Evolutionary conservation across 352 stramenopile species (phyloP), one percentile per base, ranked within the genome.

Genomic region (Pythium utonaiense): DNA sequence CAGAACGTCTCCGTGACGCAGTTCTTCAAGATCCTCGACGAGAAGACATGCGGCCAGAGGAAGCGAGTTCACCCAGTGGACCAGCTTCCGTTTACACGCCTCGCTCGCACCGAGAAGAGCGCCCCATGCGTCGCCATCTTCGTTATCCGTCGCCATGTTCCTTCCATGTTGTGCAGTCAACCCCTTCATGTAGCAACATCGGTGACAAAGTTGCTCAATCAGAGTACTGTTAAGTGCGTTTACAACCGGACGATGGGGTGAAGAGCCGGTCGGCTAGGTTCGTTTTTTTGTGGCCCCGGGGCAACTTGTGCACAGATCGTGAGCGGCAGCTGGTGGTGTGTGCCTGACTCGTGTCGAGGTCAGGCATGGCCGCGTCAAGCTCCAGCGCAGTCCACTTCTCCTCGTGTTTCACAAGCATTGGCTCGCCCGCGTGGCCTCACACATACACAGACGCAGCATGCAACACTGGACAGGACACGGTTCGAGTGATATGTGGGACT

Each of bases 31-130:
- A 3, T 73, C 60, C 9, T 85, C 78, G 5, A 91, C 77, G 21
- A 91, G 57, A 56, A 88, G 61, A 57, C 82, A 89, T 44, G 64
- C 70, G 14, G 78, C 71, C 16, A 86, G 55, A 14, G 80, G 82
- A 47, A 89, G 59, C 27, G 82, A 89, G 65, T 91, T 91, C 50
- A 91, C 52, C 80, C 80, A 91, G 51, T 91, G 82, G 41, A 91
- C 55, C 34, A 88, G 62, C 61, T 83, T 66, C 21, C 80, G 76
- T 50, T 61, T 36, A 36, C 24, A 33, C 1, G 44, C 42, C 2
- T 27, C 13, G n/a, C 33, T 10, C 52, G 36, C 38, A 17, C n/a
- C 22, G 30, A 21, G 19, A 16, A 10, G 14, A 21, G 22, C 19
- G 19, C 28, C 5, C 8, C 3, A 19, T n/a, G n/a, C n/a, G 28